These are phyloP conservation scores for Trametes punicea DNA, from an alignment of 768 basidiomycete genomes.

Conservation along the genomic window DNA sequence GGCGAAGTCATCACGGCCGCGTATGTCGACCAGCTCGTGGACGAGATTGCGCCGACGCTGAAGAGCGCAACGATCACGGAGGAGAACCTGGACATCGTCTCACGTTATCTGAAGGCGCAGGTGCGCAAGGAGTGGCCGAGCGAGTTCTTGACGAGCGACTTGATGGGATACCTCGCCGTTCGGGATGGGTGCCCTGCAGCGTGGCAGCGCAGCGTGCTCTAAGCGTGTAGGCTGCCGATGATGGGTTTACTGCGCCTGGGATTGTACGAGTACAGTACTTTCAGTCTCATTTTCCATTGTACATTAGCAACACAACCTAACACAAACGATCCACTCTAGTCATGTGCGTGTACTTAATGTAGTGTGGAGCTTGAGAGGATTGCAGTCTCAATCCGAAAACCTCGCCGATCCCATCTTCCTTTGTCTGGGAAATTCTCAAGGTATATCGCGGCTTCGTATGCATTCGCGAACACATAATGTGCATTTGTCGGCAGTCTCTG, in stretches of 20 bases:
- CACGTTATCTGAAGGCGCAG: conserved; percentile 77
- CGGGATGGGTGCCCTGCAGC: conserved; percentile 70
- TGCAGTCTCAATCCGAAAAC: no score
- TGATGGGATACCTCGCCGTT: conserved; percentile 82
- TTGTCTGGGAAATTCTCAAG: no score
- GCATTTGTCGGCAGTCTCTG: no score
- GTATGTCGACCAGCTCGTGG: conserved; percentile 65
- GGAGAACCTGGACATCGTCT: conserved; percentile 69
- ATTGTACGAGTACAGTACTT: neutral
- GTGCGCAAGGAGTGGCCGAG: conserved; percentile 81
- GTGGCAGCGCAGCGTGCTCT: conserved; percentile 50
- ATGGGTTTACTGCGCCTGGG: neutral
- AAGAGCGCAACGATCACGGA: conserved; percentile 54
- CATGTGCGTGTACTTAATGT: neutral
- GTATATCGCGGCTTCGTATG: no score
- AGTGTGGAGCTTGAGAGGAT: no score
- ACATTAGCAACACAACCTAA: conserved; percentile 3
- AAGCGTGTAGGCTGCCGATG: neutral
- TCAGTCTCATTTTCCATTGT: conserved; percentile 1
- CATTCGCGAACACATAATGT: no score
- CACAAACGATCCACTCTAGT: no score
- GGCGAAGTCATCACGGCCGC: conserved; percentile 67
- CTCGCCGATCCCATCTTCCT: no score
- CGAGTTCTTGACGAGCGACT: conserved; percentile 94
- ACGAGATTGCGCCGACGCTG: conserved; percentile 47